A percentile compares a stretch with the other conserved stretches of the same genome.
Evolutionary conservation across 2,329 filamentous ascomycete genomes (phyloP).

Genomic region (Didymella keratinophila): DNA sequence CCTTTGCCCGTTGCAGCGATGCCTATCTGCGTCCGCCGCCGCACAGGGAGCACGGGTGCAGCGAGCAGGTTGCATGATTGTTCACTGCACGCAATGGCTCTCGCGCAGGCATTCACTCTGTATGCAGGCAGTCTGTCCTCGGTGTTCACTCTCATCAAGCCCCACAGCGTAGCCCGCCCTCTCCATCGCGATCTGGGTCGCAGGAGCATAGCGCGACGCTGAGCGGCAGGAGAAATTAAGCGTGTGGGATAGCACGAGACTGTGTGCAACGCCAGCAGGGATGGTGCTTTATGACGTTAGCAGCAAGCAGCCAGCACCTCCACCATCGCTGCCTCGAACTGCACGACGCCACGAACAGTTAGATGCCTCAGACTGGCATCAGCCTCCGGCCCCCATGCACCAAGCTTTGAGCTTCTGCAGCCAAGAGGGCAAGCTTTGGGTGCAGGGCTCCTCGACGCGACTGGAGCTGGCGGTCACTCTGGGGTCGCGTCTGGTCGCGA

Average conservation of each 20-base stretch:
- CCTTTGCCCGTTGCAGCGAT: conserved; percentile 25
- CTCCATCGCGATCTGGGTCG: conserved; percentile 19
- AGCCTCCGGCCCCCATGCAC: conserved; percentile 21
- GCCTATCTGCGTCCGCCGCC: conserved; percentile 23
- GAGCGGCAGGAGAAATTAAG: conserved; percentile 34
- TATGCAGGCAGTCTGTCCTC: neutral
- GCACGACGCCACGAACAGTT: conserved; percentile 19
- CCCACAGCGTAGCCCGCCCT: conserved; percentile 1
- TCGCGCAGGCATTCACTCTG: no score
- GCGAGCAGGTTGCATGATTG: neutral
- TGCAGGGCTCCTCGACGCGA: conserved; percentile 24
- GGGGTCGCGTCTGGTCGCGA: conserved; percentile 20
- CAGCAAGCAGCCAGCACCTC: conserved; percentile 20
- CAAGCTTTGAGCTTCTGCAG: conserved; percentile 27
- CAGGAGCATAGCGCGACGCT: conserved; percentile 25
- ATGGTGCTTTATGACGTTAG: conserved; percentile 22
- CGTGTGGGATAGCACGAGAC: conserved; percentile 32
- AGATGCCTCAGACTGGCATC: conserved; percentile 17
- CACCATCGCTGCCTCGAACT: conserved; percentile 17
- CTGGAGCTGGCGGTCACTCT: conserved; percentile 9
- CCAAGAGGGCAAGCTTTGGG: conserved; percentile 27
- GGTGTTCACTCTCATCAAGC: conserved; percentile 1
- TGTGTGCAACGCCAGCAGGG: conserved; percentile 22
- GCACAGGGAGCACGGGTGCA: conserved; percentile 13
- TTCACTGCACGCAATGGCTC: conserved; percentile 1